Conservation (phyloP, 129 eudicot genomes). For the Flaveria bidentis region DNA sequence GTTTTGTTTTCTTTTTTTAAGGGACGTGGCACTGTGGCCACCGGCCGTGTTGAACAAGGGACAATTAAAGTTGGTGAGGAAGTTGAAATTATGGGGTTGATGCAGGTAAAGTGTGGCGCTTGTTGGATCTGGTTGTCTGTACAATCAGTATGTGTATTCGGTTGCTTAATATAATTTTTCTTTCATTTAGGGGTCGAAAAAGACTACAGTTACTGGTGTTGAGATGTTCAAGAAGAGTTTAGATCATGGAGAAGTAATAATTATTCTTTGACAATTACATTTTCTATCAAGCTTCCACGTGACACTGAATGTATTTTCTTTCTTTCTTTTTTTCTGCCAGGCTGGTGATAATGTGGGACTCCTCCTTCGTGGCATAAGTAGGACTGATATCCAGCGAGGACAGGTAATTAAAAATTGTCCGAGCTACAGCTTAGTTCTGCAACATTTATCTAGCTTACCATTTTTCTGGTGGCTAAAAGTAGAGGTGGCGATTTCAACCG, state of each 20-base stretch:
- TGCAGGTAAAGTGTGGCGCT: slow-evolving; percentile 56
- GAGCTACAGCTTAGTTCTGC: background rate
- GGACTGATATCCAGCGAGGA: slow-evolving; percentile 89
- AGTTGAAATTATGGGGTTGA: slow-evolving; percentile 81
- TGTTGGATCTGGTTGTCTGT: background rate
- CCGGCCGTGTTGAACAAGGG: slow-evolving; percentile 98
- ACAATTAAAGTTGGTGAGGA: slow-evolving; percentile 87
- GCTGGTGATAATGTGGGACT: slow-evolving; percentile 99
- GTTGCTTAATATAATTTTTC: background rate
- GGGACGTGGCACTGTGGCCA: slow-evolving; percentile 99
- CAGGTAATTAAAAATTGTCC: slow-evolving; percentile 50
- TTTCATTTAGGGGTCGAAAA: slow-evolving; percentile 55
- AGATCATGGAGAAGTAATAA: slow-evolving; percentile 75
- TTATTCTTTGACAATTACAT: background rate
- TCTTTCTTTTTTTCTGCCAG: slow-evolving; percentile 35
- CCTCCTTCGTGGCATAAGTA: slow-evolving; percentile 84
- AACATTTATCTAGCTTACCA: slow-evolving; percentile 1
- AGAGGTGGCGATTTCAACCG: background rate
- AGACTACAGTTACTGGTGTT: slow-evolving; percentile 90
- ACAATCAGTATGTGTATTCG: slow-evolving; percentile 11
- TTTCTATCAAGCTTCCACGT: background rate
- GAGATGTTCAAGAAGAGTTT: slow-evolving; percentile 98
- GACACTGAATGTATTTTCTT: background rate
- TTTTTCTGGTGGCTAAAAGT: background rate
- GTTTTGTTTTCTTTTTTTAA: background rate